These are phyloP conservation scores for Magnaporthales sp. DNA, from an alignment of 2,329 filamentous ascomycete species.

Conservation along the genomic window DNA sequence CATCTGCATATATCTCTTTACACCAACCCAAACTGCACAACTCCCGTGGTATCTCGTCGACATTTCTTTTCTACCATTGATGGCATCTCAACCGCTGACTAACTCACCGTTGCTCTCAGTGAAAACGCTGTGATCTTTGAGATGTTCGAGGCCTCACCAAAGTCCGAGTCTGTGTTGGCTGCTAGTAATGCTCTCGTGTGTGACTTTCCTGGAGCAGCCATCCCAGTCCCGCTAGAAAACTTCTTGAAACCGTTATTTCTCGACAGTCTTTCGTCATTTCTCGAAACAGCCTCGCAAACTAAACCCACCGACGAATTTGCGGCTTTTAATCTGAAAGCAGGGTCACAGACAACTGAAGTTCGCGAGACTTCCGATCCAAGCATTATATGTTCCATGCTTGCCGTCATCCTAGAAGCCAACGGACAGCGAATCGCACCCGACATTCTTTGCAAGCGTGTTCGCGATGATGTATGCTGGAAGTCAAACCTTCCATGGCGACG, in stretches of 20 bases:
- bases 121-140: slow-evolving; percentile 32
- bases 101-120: not conserved
- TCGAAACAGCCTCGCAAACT: slow-evolving; percentile 42
- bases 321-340: slow-evolving; percentile 42
- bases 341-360: slow-evolving; percentile 35
- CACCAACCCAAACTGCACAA: not conserved
- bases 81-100: too few species aligned
- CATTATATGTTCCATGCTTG: slow-evolving; percentile 50
- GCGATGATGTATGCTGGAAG: slow-evolving; percentile 51
- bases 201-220: slow-evolving; percentile 49
- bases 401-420: slow-evolving; percentile 48
- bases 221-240: slow-evolving; percentile 30
- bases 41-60: not conserved
- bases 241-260: slow-evolving; percentile 31
- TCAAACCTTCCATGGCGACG: slow-evolving; percentile 50
- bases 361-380: slow-evolving; percentile 50
- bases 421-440: slow-evolving; percentile 29
- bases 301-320: slow-evolving; percentile 45
- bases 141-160: slow-evolving; percentile 50
- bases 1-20: too few species aligned
- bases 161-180: slow-evolving; percentile 41
- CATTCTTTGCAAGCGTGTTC: slow-evolving; percentile 45
- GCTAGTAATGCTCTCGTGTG: slow-evolving; percentile 43
- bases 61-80: too few species aligned
- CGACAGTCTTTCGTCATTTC: slow-evolving; percentile 36